phyloP scores from a whole-genome alignment of 257 asterid genomes.

The Salvia miltiorrhiza region DNA sequence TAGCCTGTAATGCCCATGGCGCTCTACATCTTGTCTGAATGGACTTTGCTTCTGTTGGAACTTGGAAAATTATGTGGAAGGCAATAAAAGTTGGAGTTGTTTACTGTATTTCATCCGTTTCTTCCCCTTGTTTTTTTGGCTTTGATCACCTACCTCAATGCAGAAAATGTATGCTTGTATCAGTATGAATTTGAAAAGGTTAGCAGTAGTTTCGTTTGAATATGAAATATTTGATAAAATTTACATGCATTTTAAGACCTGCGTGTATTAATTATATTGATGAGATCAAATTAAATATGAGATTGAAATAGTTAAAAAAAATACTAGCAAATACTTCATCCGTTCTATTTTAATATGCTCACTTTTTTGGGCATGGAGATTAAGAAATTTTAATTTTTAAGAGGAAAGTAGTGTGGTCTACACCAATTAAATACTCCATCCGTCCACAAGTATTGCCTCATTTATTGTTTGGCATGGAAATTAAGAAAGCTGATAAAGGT shows the following conservation, averaged over 20 bases:
- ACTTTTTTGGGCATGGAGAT: no score
- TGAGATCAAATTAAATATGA: not conserved
- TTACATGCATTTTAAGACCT: not conserved
- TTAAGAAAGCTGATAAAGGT: no score
- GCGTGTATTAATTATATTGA: not conserved
- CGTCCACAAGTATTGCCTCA: no score
- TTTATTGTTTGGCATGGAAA: no score
- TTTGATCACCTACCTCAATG: not conserved
- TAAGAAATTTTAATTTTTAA: no score
- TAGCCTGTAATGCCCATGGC: slow-evolving; percentile 29
- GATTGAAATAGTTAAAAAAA: no score
- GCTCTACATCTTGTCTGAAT: not conserved
- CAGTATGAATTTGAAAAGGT: not conserved
- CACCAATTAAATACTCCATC: no score
- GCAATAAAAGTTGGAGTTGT: not conserved
- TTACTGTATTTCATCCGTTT: not conserved
- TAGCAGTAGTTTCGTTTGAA: no score
- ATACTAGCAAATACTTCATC: no score
- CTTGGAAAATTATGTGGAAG: not conserved
- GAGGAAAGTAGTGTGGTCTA: no score
- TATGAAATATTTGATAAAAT: no score
- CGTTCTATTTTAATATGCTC: no score
- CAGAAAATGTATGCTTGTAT: not conserved
- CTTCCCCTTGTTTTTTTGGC: not conserved
- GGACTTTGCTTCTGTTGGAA: not conserved